Base-by-base conservation (phyloP, 169 alveolate species). In the Blepharisma undulans region DNA sequence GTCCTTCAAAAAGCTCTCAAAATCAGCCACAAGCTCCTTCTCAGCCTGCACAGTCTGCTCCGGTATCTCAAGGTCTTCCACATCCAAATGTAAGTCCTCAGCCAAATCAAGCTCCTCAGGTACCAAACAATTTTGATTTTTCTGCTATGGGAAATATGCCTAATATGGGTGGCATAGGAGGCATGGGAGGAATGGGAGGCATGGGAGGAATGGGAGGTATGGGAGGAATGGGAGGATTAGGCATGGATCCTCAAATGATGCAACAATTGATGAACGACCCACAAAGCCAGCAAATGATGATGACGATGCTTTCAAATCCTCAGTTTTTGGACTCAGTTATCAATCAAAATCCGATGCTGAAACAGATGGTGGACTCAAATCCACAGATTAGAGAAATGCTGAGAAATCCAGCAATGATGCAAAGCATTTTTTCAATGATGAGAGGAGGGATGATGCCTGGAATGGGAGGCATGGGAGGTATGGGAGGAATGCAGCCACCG, bases 141-240 rank as follows among this genome's bases (percentile, higher is more conserved):
- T n/a, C n/a, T n/a, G n/a, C n/a, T n/a, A n/a, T n/a, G n/a, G n/a
- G n/a, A n/a, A n/a, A n/a, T n/a, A n/a, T n/a, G n/a, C n/a, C n/a
- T n/a, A 48, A 48, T 5, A 27, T 29, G 87, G 71, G 84, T 90
- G 93, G 93, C 60, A 0, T 74, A 29, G 90, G 91, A 92, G 93
- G 88, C 76, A 84, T 36, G 89, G 86, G 91, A 34, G 95, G 60
- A 84, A 74, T 93, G 94, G 81, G 95, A 90, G 81, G 92, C 33
- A 74, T 74, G 93, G 95, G 92, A 90, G 85, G 93, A 61, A 90
- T 93, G 95, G 95, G 94, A 84, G 27, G 95, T 91, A 84, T 90
- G 93, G 27, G 95, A 90, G 48, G 95, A 81, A 77, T 93, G 93
- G 71, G 79, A 72, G 79, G 79, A 3, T 5, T 72, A 72, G 79